These are phyloP conservation scores for Fusarium denticulatum DNA, from an alignment of 2,329 filamentous ascomycete genomes.

Conservation along the genomic window DNA sequence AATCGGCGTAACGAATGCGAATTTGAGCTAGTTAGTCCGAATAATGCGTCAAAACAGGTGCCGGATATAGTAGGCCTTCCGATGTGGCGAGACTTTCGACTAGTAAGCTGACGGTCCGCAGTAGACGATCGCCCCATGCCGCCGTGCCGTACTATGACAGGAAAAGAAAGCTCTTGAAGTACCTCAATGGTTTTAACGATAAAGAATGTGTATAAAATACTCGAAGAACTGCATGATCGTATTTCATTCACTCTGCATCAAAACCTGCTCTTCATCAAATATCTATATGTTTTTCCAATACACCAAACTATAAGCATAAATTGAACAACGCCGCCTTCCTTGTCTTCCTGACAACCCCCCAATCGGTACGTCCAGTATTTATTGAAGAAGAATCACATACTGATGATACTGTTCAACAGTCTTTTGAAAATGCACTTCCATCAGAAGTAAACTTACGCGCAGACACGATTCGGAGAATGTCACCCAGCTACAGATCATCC, in stretches of 20 bases:
- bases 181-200: too few species aligned
- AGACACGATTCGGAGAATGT: neutral
- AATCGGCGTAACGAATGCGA: neutral
- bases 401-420: neutral
- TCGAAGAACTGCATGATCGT: neutral
- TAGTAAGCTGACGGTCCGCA: neutral
- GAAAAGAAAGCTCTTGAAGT: neutral
- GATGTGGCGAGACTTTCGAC: too few species aligned
- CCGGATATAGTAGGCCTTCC: neutral
- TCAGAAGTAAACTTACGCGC: neutral
- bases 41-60: neutral
- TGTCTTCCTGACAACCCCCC: neutral
- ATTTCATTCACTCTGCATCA: neutral
- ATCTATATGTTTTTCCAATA: neutral
- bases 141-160: neutral
- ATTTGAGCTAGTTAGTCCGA: neutral
- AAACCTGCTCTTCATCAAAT: neutral
- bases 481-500: neutral
- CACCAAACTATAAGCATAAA: neutral
- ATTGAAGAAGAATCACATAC: too few species aligned
- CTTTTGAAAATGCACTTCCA: neutral
- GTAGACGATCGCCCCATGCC: neutral
- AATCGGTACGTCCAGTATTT: neutral
- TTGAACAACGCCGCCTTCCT: neutral
- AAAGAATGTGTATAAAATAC: neutral